Percentiles rank a stretch among this genome's conserved stretches.
Evolutionary conservation across 352 stramenopile genomes (phyloP).

Genomic region (Pythium coloratum): DNA sequence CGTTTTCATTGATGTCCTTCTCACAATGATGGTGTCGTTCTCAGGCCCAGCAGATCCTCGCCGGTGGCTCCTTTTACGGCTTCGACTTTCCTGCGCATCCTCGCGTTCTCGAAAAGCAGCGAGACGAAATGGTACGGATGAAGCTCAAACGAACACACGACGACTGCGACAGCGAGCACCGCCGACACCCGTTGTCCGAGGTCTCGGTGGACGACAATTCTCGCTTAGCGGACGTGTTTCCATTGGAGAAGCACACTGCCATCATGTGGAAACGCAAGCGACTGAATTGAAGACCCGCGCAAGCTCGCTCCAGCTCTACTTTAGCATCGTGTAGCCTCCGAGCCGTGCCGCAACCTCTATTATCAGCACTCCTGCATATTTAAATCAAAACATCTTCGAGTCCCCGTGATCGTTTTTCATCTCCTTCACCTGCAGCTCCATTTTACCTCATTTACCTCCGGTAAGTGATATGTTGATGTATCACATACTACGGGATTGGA

Average conservation of each 20-base stretch:
- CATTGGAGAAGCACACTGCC: constrained; percentile 41
- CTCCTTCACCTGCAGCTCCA: background rate
- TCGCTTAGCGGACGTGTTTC: constrained; percentile 16
- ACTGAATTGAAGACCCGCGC: constrained; percentile 35
- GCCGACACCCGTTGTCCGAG: constrained; percentile 5
- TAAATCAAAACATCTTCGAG: constrained; percentile 15
- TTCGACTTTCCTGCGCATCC: constrained; percentile 63
- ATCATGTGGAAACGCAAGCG: constrained; percentile 66
- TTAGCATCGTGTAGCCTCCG: background rate
- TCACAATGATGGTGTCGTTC: background rate
- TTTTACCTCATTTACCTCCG: constrained; percentile 1
- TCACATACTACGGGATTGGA: constrained; percentile 7
- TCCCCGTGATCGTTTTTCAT: background rate
- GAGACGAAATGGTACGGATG: constrained; percentile 41
- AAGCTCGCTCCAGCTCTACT: background rate
- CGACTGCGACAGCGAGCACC: constrained; percentile 19
- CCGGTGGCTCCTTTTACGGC: constrained; percentile 57
- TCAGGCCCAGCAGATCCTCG: constrained; percentile 62
- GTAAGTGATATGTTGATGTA: constrained; percentile 4
- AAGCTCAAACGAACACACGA: constrained; percentile 56
- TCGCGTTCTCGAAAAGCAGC: constrained; percentile 54
- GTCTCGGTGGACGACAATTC: constrained; percentile 19
- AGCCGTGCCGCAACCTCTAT: background rate
- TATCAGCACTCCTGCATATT: constrained; percentile 25
- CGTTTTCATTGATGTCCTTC: background rate